phyloP scores from a whole-genome alignment of 495 filamentous ascomycete species.

The Letharia lupina region DNA sequence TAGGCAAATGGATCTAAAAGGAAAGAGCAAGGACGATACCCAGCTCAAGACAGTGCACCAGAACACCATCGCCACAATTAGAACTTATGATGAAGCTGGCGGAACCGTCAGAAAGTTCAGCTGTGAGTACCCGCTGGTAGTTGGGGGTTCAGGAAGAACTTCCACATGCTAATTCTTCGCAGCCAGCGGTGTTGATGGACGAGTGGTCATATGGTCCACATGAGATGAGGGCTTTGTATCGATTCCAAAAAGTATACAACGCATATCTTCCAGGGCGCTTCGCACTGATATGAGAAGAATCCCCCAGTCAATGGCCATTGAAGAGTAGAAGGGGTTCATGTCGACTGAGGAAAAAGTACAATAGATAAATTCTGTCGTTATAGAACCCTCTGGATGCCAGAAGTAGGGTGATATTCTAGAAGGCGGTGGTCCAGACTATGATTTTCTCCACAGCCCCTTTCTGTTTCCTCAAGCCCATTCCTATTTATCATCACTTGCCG shows the following conservation, averaged over 20 bases:
- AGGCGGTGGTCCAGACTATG: background rate
- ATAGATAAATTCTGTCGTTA: background rate
- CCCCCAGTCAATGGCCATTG: background rate
- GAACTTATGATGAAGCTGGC: conserved; percentile 59
- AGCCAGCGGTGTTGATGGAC: conserved; percentile 91
- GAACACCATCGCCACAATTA: conserved; percentile 83
- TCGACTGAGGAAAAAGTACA: background rate
- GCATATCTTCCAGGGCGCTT: background rate
- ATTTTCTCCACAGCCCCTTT: background rate
- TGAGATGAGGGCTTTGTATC: conserved; percentile 16
- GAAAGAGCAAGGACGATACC: conserved; percentile 79
- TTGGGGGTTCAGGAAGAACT: background rate
- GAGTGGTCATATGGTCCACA: conserved; percentile 72
- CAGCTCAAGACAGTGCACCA: conserved; percentile 94
- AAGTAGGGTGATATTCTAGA: background rate
- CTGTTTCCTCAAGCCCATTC: background rate
- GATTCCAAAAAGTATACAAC: background rate
- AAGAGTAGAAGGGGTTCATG: background rate
- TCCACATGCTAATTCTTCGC: conserved; percentile 35
- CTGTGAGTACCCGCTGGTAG: conserved; percentile 52
- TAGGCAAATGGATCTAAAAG: conserved; percentile 94
- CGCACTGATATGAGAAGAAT: background rate
- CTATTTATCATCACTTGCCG: background rate
- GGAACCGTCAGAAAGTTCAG: conserved; percentile 70
- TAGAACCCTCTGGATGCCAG: background rate